Evolutionary conservation across 805 yeast genomes (phyloP), one percentile per base, ranked within the genome.

Genomic region (Clavispora vitiphila): DNA sequence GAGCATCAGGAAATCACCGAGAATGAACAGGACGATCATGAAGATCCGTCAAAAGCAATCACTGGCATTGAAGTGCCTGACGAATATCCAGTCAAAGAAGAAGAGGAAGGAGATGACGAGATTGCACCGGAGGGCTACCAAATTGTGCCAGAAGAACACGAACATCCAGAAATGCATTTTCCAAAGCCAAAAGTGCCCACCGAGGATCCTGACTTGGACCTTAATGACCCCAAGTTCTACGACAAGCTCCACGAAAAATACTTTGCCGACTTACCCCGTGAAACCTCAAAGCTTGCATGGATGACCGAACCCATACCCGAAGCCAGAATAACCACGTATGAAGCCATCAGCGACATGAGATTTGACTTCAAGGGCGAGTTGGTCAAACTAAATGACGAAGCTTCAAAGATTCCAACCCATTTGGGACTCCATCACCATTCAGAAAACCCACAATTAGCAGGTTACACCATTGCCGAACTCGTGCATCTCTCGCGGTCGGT

Each of bases 391-490:
- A 41, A 38, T n/a, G 46, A 44, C 5, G 41, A 46, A 12, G 27
- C 50, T 8, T 45, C 52, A 10, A 61, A 61, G 7, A 61, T 77
- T 6, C 79, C 84, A 2, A 71, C 82, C 0, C 67, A 71, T 30
- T 57, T 75, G 30, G 99, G 96, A 0, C 72, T 93, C 20, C 96
- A 88, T 55, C 98, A 93, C 59, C 99, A 93, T 61, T 76, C 96
- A 0, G 87, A 83, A 9, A 80, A 83, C 37, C 96, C 98, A 0
- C 80, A 81, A 35, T 69, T 90, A 39, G 96, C 98, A 0, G 99
- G 99, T 0, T 93, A 93, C 60, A 90, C 97, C 0, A 58, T 93
- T 19, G 70, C 78, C 0, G 99, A 93, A 58, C 69, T 93, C 39
- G 83, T 84, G 1, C 93, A 84, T 51, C 72, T 87, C 37, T 67